A percentile compares a stretch with the other conserved stretches of the same genome.
phyloP scores from a whole-genome alignment of 768 basidiomycete genomes.

The Mycena maculata region DNA sequence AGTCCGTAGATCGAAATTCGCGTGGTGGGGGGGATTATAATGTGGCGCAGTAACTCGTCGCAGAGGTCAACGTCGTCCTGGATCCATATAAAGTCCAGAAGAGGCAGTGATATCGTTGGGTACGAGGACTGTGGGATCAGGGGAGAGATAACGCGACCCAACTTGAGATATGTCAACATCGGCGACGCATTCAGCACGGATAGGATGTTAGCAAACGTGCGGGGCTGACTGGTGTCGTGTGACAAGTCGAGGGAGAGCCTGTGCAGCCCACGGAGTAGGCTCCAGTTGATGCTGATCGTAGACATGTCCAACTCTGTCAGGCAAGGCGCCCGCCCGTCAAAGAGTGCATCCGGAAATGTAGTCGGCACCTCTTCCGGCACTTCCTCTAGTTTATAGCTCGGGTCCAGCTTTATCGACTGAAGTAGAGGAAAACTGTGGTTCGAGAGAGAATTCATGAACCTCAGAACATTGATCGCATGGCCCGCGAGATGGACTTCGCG shows the following conservation, averaged over 20 bases:
- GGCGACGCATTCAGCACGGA: background rate
- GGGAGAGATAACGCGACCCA: background rate
- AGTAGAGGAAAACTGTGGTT: background rate
- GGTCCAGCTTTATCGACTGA: background rate
- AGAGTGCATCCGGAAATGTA: background rate
- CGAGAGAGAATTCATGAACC: background rate
- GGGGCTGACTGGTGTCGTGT: background rate
- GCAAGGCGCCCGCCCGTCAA: constrained; percentile 1
- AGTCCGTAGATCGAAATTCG: background rate
- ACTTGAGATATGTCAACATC: background rate
- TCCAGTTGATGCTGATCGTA: background rate
- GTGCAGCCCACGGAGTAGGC: background rate
- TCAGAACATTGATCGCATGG: background rate
- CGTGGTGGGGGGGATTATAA: background rate
- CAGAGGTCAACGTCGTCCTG: background rate
- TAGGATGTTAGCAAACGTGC: background rate
- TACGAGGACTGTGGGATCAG: background rate
- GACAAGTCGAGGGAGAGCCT: background rate
- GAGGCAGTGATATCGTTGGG: background rate
- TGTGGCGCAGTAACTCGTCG: background rate
- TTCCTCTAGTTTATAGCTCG: background rate
- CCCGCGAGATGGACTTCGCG: background rate
- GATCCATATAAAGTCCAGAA: background rate
- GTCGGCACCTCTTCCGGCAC: background rate
- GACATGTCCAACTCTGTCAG: background rate